phyloP scores from a whole-genome alignment of 768 basidiomycete species.

The Tylopilus intermedius region DNA sequence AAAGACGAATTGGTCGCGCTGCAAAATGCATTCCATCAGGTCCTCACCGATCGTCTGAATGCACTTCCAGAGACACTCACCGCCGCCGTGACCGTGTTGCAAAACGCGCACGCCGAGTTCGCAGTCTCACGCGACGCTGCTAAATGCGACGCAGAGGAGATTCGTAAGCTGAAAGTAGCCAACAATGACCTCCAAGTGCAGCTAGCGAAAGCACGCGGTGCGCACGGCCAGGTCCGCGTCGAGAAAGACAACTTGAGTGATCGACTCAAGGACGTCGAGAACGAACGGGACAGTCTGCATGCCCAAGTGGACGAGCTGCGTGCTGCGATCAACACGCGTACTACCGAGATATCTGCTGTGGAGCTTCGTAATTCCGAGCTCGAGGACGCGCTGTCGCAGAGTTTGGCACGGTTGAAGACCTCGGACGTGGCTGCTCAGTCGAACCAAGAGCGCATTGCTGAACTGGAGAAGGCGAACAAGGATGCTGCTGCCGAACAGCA shows the following conservation, averaged over 20 bases:
- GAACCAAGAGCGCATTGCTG: constrained; percentile 53
- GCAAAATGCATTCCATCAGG: constrained; percentile 51
- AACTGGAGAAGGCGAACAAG: constrained; percentile 57
- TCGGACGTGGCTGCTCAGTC: constrained; percentile 65
- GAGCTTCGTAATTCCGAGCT: constrained; percentile 54
- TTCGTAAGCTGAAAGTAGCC: constrained; percentile 45
- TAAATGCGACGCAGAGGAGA: constrained; percentile 65
- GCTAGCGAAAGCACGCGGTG: constrained; percentile 69
- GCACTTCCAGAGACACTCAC: constrained; percentile 57
- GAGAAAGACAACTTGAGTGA: constrained; percentile 74
- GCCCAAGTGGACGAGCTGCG: constrained; percentile 54
- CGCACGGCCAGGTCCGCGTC: constrained; percentile 72
- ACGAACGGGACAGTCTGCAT: constrained; percentile 60
- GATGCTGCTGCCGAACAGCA: constrained; percentile 56
- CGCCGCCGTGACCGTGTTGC: constrained; percentile 48
- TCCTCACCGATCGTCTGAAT: constrained; percentile 49
- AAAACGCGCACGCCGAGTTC: constrained; percentile 60
- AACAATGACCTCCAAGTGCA: constrained; percentile 72
- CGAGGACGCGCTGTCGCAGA: constrained; percentile 69
- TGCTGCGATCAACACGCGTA: constrained; percentile 36
- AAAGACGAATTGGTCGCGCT: constrained; percentile 45
- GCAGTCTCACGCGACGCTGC: constrained; percentile 50
- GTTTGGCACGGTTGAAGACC: constrained; percentile 63
- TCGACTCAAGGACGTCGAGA: constrained; percentile 54
- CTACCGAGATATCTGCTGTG: constrained; percentile 42